Percentiles rank a stretch among this genome's conserved stretches.
These are phyloP conservation scores for Mercurialis annua DNA, from an alignment of 345 rosid genomes.

Conservation along the genomic window DNA sequence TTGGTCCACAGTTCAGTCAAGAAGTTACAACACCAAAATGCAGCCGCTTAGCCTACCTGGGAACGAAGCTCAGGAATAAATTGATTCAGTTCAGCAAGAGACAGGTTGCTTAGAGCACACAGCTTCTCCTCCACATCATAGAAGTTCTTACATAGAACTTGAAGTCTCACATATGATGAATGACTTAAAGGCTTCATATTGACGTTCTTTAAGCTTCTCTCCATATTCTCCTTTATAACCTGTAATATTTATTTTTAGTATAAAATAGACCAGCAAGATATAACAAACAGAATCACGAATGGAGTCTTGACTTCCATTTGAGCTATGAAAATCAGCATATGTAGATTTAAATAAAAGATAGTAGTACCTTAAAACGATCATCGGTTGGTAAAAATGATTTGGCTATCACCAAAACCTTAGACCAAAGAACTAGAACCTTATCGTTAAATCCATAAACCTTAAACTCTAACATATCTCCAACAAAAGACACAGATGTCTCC, in stretches of 20 bases:
- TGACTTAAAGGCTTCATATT: conserved; percentile 92
- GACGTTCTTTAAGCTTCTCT: conserved; percentile 68
- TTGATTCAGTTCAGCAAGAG: conserved; percentile 65
- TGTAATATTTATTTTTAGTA: conserved; percentile 30
- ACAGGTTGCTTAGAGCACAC: conserved; percentile 48
- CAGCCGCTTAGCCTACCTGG: conserved; percentile 51
- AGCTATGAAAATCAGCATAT: background rate
- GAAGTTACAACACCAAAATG: background rate
- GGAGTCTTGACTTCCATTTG: background rate
- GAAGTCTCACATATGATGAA: conserved; percentile 83
- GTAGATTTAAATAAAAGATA: background rate
- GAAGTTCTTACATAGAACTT: conserved; percentile 74
- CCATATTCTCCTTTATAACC: conserved; percentile 87
- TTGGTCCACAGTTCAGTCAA: too few species aligned
- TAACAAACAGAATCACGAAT: background rate
- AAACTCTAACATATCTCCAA: conserved; percentile 77
- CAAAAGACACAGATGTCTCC: conserved; percentile 70
- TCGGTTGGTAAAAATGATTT: conserved; percentile 70
- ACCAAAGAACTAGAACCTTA: conserved; percentile 70
- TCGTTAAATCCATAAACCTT: conserved; percentile 91
- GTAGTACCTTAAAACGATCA: conserved; percentile 77
- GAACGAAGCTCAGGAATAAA: conserved; percentile 80
- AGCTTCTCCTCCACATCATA: conserved; percentile 88
- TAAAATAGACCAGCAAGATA: conserved; percentile 8
- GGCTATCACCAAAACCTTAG: conserved; percentile 61